These are phyloP conservation scores for Leccinum insigne DNA, from an alignment of 1,284 basidiomycete species.

Conservation along the genomic window DNA sequence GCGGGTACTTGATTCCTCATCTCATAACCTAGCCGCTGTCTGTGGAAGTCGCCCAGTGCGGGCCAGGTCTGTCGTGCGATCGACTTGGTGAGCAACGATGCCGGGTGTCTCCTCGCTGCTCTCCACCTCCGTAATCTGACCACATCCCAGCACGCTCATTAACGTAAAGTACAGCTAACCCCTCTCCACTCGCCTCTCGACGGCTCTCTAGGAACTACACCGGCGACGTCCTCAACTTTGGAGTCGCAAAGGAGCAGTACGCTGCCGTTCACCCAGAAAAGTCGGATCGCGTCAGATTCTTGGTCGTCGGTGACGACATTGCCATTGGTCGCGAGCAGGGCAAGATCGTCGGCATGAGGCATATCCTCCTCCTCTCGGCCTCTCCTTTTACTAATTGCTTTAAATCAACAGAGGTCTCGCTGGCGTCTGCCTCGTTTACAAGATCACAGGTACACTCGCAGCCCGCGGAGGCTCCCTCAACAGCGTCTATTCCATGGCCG, in stretches of 20 bases:
- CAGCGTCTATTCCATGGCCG: slow-evolving; percentile 69
- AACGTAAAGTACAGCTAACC: slow-evolving; percentile 70
- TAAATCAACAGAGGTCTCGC: slow-evolving; percentile 67
- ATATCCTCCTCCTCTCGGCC: slow-evolving; percentile 29
- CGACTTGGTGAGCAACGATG: slow-evolving; percentile 74
- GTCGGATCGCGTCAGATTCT: slow-evolving; percentile 70
- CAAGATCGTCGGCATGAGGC: slow-evolving; percentile 79
- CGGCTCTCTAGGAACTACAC: slow-evolving; percentile 68
- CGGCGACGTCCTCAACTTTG: slow-evolving; percentile 92
- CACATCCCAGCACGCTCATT: slow-evolving; percentile 63
- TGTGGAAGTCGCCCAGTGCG: slow-evolving; percentile 88
- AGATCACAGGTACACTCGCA: slow-evolving; percentile 85
- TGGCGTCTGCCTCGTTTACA: slow-evolving; percentile 91
- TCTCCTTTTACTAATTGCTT: slow-evolving; percentile 1
- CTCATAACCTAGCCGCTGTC: slow-evolving; percentile 62
- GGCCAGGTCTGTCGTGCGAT: slow-evolving; percentile 82
- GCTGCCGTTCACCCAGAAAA: slow-evolving; percentile 70
- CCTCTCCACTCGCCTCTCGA: slow-evolving; percentile 11
- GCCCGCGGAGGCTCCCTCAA: slow-evolving; percentile 71
- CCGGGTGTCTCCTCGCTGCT: slow-evolving; percentile 57
- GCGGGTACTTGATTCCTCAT: neutral
- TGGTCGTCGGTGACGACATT: slow-evolving; percentile 92
- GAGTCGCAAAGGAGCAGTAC: slow-evolving; percentile 87
- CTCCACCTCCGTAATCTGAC: slow-evolving; percentile 1
- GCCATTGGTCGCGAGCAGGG: slow-evolving; percentile 83